A percentile compares a stretch with the other conserved stretches of the same genome.
Conservation (phyloP, 2,329 filamentous ascomycete genomes). For the Penicillium sp. region DNA sequence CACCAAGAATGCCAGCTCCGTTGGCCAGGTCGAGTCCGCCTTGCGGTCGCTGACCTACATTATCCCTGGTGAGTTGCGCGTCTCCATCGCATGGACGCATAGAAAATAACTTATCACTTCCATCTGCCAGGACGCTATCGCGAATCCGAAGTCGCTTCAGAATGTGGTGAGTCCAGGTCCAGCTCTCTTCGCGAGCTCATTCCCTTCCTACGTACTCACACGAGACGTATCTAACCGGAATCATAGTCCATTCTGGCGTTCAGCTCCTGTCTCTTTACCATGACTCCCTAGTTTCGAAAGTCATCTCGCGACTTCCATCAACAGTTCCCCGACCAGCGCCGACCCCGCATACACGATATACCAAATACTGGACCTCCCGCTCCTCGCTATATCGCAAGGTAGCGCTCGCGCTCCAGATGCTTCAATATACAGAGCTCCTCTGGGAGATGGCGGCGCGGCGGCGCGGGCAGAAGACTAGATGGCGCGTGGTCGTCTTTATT, state of each 20-base stretch:
- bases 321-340: conserved; percentile 55
- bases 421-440: conserved; percentile 93
- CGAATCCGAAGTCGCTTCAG: conserved; percentile 92
- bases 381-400: conserved; percentile 77
- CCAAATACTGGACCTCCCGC: conserved; percentile 64
- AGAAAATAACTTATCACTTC: neutral
- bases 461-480: conserved; percentile 75
- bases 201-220: too few relatives aligned
- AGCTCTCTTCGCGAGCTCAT: too few relatives aligned
- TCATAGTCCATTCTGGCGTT: conserved; percentile 76
- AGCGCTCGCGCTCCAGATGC: conserved; percentile 81
- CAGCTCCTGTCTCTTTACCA: conserved; percentile 92
- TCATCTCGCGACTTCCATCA: conserved; percentile 60
- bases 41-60: conserved; percentile 93
- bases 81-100: neutral
- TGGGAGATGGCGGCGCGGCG: conserved; percentile 97
- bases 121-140: conserved; percentile 44
- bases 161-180: conserved; percentile 69
- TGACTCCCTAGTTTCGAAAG: conserved; percentile 78
- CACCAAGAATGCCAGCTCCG: conserved; percentile 89
- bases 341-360: conserved; percentile 66
- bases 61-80: conserved; percentile 68
- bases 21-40: conserved; percentile 93
- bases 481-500: conserved; percentile 83
- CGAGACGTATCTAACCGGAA: conserved; percentile 26